phyloP scores from a whole-genome alignment of 345 rosid genomes.

The Hibiscus trionum region DNA sequence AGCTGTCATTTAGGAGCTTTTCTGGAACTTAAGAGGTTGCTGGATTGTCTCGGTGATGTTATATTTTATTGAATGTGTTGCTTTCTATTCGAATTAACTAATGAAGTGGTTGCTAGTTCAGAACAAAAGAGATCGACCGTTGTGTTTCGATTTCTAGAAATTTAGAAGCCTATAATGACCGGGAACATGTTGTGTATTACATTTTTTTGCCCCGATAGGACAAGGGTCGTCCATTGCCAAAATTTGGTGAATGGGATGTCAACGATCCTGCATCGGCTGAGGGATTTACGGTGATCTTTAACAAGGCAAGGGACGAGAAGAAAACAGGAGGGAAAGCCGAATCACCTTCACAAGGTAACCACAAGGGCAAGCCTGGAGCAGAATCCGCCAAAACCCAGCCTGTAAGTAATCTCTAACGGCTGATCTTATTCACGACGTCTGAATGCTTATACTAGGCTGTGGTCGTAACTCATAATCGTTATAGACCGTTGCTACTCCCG shows the following conservation, averaged over 20 bases:
- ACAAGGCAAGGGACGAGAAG: constrained; percentile 91
- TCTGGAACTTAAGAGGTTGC: neutral
- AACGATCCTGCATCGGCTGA: constrained; percentile 87
- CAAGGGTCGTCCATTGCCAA: constrained; percentile 76
- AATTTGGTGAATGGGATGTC: constrained; percentile 98
- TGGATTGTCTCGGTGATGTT: neutral
- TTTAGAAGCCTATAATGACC: neutral
- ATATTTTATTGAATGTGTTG: neutral
- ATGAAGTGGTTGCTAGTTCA: neutral
- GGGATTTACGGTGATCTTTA: constrained; percentile 93
- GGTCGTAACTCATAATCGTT: neutral
- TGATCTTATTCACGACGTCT: neutral
- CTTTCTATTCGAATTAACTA: neutral
- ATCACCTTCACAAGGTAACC: constrained; percentile 41
- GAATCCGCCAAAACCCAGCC: constrained; percentile 65
- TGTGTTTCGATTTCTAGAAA: neutral
- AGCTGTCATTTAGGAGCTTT: neutral
- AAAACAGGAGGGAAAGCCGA: constrained; percentile 70
- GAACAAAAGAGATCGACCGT: neutral
- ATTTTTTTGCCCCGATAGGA: constrained; percentile 36
- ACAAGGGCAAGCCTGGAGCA: constrained; percentile 42
- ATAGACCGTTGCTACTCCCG: neutral
- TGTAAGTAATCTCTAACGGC: constrained; percentile 41
- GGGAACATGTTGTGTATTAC: neutral
- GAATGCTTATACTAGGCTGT: neutral